A percentile compares a stretch with the other conserved stretches of the same genome.
phyloP scores from a whole-genome alignment of 2,329 filamentous ascomycete species.

The Macrophomina tecta region DNA sequence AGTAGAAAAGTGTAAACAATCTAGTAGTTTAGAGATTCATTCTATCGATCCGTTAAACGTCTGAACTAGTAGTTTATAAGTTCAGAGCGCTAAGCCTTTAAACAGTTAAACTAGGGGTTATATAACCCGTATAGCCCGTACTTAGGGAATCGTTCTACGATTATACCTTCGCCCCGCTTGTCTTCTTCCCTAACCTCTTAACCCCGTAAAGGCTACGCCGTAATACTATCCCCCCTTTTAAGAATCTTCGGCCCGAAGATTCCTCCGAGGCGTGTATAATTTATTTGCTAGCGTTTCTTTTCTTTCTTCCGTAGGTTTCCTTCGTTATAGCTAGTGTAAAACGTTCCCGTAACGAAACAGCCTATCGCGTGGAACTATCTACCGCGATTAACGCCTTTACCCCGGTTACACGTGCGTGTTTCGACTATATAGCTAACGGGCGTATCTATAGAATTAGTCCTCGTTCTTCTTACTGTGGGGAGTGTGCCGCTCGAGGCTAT shows the following conservation, averaged over 20 bases:
- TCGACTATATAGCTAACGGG: not conserved
- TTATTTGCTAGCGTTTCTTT: not conserved
- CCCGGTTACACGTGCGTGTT: not conserved
- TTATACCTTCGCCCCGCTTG: not conserved
- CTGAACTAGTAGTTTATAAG: not conserved
- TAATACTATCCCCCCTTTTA: not conserved
- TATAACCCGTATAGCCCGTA: not conserved
- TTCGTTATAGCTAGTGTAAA: not conserved
- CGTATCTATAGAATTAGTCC: not conserved
- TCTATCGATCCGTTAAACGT: not conserved
- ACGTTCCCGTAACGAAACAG: not conserved
- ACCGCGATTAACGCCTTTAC: not conserved
- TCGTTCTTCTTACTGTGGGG: not conserved
- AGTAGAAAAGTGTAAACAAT: not conserved
- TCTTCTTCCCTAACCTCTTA: not conserved
- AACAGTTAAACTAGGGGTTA: not conserved
- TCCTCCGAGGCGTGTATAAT: not conserved
- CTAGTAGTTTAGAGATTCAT: not conserved
- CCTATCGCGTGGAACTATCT: not conserved
- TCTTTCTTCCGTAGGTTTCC: not conserved
- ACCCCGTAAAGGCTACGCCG: not conserved
- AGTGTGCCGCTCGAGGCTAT: not conserved
- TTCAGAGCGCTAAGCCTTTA: not conserved
- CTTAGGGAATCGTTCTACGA: not conserved
- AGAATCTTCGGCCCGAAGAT: not conserved